Evolutionary conservation across 495 filamentous ascomycete genomes (phyloP).

Genomic region (Aspergillus conjunctus): DNA sequence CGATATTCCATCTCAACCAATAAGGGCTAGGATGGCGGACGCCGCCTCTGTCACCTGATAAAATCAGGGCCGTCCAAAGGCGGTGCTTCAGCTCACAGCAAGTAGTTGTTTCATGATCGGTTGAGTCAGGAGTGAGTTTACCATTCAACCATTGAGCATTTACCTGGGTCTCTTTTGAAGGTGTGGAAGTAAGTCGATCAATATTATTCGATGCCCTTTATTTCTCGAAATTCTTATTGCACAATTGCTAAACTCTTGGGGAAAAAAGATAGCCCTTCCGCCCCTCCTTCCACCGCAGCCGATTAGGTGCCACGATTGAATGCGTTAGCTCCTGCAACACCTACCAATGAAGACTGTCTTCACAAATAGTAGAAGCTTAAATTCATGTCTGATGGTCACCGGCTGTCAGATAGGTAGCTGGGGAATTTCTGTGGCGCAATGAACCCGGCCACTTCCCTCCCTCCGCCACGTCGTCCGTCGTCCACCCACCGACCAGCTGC

Average conservation of each 20-base stretch:
- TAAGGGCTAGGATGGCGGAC: constrained; percentile 1
- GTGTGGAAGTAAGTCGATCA: constrained; percentile 2
- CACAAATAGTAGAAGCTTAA: constrained; percentile 35
- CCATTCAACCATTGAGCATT: neutral
- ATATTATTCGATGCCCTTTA: neutral
- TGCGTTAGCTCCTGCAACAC: constrained; percentile 22
- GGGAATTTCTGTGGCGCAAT: constrained; percentile 44
- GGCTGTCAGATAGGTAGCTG: constrained; percentile 40
- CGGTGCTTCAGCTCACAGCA: neutral
- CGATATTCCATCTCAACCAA: constrained; percentile 17
- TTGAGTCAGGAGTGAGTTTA: neutral
- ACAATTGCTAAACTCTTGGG: constrained; percentile 27
- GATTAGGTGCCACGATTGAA: constrained; percentile 6
- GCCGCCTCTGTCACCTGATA: constrained; percentile 24
- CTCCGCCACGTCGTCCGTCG: constrained; percentile 65
- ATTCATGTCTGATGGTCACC: constrained; percentile 46
- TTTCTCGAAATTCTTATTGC: neutral
- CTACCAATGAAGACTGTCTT: constrained; percentile 49
- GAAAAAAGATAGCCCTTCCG: constrained; percentile 13
- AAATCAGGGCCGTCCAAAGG: neutral
- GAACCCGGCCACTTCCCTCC: constrained; percentile 48
- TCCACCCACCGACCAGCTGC: constrained; percentile 59
- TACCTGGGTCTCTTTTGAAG: neutral
- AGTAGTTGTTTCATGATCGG: neutral
- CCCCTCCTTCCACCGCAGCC: constrained; percentile 14